These are phyloP conservation scores for Jimgerdemannia flammicorona DNA, from an alignment of 192 early-diverging fungal species.

Conservation along the genomic window DNA sequence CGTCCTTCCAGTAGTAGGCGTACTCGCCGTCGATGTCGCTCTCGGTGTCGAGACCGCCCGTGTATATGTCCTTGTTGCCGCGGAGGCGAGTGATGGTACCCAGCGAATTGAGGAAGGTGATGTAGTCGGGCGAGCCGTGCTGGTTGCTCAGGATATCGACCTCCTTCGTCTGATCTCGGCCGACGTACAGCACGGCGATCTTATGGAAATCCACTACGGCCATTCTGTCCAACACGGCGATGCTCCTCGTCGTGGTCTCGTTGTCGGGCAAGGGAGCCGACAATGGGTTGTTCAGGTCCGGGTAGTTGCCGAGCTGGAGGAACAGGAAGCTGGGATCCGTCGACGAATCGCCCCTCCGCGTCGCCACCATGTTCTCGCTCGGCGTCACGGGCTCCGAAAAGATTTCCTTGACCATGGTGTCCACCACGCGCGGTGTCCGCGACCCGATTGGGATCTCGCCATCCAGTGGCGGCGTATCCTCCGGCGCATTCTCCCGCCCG, in stretches of 20 bases:
- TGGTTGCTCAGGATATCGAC: slow-evolving; percentile 83
- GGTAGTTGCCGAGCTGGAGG: slow-evolving; percentile 70
- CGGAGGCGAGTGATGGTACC: slow-evolving; percentile 71
- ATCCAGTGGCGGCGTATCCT: too few relatives aligned
- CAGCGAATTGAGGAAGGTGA: slow-evolving; percentile 76
- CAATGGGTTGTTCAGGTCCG: slow-evolving; percentile 56
- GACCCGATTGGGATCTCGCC: too few relatives aligned
- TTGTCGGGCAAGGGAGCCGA: slow-evolving; percentile 70
- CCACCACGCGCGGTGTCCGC: background rate
- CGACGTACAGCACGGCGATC: slow-evolving; percentile 92
- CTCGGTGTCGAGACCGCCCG: slow-evolving; percentile 84
- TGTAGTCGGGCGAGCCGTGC: slow-evolving; percentile 84
- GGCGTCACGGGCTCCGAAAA: slow-evolving; percentile 11
- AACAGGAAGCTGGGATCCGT: slow-evolving; percentile 59
- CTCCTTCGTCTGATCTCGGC: slow-evolving; percentile 80
- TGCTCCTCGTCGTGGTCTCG: slow-evolving; percentile 67
- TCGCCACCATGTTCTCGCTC: background rate
- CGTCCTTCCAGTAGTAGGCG: slow-evolving; percentile 78
- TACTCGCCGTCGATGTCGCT: slow-evolving; percentile 83
- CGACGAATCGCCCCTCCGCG: slow-evolving; percentile 34
- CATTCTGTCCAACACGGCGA: slow-evolving; percentile 83
- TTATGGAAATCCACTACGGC: slow-evolving; percentile 94
- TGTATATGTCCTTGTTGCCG: slow-evolving; percentile 63
- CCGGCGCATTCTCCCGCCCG: too few relatives aligned
- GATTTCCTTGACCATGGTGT: slow-evolving; percentile 9